Percentiles rank a stretch among this genome's conserved stretches.
Conservation (phyloP, 805 yeast species). For the Metschnikowia amazonensis region DNA sequence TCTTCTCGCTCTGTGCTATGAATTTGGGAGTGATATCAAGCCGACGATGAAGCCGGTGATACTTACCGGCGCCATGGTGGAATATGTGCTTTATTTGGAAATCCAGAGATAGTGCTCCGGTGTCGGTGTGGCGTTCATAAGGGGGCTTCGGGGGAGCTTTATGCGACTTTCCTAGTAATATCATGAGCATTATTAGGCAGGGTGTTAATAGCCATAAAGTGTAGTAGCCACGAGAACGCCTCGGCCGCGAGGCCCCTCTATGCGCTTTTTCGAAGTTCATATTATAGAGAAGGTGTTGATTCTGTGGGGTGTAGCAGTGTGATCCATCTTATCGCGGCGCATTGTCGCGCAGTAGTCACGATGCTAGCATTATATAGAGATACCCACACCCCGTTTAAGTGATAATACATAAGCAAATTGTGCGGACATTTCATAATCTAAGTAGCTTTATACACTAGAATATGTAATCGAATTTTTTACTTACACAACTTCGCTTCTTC, state of each 20-base stretch:
- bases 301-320: constrained; percentile 2
- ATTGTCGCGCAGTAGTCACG: not conserved
- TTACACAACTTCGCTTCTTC: not conserved
- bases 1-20: constrained; percentile 19
- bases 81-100: constrained; percentile 51
- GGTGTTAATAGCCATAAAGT: not conserved
- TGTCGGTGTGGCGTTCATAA: constrained; percentile 2
- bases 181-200: not conserved
- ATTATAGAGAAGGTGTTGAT: not conserved
- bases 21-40: constrained; percentile 48
- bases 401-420: too few relatives aligned
- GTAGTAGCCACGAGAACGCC: not conserved
- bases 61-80: constrained; percentile 55
- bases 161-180: not conserved
- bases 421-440: too few relatives aligned
- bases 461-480: too few relatives aligned
- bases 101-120: not conserved
- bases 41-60: constrained; percentile 43
- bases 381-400: too few relatives aligned
- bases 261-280: not conserved
- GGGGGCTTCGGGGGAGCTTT: not conserved
- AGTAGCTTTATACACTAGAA: too few relatives aligned
- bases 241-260: not conserved
- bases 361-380: not conserved
- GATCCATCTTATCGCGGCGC: constrained; percentile 2